Base-by-base conservation (phyloP, 176 grass and related monocot species). In the Carex parvula region DNA sequence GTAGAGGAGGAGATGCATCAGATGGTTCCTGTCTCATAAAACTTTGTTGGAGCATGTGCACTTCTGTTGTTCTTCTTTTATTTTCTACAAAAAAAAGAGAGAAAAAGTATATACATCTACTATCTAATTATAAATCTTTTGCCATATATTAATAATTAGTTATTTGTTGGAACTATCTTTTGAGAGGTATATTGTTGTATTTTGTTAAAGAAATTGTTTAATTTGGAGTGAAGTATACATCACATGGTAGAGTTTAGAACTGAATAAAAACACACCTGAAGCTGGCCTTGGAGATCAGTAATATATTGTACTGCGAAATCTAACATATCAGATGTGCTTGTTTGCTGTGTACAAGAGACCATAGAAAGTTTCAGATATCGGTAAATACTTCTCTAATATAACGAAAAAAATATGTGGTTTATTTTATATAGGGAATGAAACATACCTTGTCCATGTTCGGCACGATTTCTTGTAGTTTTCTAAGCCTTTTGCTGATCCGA, bases 381-480 rank as follows among this genome's bases (percentile, higher is more conserved):
- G 59, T 64, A 41, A 74, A 12, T 77, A 56, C 3, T 80, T 73
- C 8, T 58, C 1, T 2, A 64, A 22, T 77, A 10, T 32, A 4
- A 65, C 13, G 7, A 63, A 35, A 1, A 68, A 10, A 16, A 68
- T 29, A 35, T 22, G 60, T 48, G 46, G 14, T 20, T 33, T 48
- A 26, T 75, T 72, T n/a, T 83, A 81, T 63, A 33, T 13, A 79
- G 24, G n/a, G 41, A 46, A 14, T 62, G 17, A 35, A 30, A 52
- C 33, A 54, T 99, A 90, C 96, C 96, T 99, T 95, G 67, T 99
- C 96, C 96, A 99, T 99, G 83, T 95, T 99, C 12, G 96, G 96
- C 20, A 99, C 91, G 44, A 99, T 86, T 64, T 95, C 96, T 81
- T 95, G 91, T 67, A 99, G 85, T 86, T 90, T 99, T 73, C 87